These are phyloP conservation scores for Cardiospermum halicacabum DNA, from an alignment of 345 rosid species.

Conservation along the genomic window DNA sequence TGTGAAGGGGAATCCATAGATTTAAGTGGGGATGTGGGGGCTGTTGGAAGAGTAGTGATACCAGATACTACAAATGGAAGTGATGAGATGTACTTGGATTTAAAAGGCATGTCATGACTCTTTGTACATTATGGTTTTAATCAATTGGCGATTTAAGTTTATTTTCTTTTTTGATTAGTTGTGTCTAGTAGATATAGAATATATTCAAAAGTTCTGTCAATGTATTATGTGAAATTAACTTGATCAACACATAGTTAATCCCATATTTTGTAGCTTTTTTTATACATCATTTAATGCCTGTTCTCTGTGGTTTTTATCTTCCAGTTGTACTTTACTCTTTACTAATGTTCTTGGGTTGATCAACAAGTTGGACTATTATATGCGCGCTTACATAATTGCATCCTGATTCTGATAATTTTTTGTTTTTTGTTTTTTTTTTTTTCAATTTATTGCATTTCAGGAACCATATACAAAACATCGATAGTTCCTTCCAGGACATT, in stretches of 20 bases:
- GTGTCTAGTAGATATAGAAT: conserved; percentile 4
- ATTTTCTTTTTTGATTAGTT: neutral
- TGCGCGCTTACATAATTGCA: neutral
- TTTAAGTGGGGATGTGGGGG: conserved; percentile 95
- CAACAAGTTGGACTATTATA: neutral
- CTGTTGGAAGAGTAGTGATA: conserved; percentile 82
- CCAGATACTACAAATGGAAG: conserved; percentile 48
- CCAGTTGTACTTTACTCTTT: neutral
- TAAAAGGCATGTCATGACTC: conserved; percentile 57
- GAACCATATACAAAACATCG: conserved; percentile 83
- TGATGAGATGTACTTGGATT: conserved; percentile 66
- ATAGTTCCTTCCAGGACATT: conserved; percentile 91
- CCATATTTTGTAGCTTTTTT: neutral
- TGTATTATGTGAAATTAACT: neutral
- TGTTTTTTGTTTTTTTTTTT: too few species aligned
- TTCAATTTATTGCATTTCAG: conserved; percentile 40
- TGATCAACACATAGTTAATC: neutral
- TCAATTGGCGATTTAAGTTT: neutral
- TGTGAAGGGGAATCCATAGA: conserved; percentile 96
- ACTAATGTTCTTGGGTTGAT: neutral
- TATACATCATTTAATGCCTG: neutral
- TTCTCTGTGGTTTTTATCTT: neutral
- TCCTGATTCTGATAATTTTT: conserved; percentile 18
- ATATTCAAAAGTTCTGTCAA: conserved; percentile 9
- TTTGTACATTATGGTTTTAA: neutral